Evolutionary conservation across 1,139 yeast genomes (phyloP).

Genomic region (Suhomyces bolitotheri): DNA sequence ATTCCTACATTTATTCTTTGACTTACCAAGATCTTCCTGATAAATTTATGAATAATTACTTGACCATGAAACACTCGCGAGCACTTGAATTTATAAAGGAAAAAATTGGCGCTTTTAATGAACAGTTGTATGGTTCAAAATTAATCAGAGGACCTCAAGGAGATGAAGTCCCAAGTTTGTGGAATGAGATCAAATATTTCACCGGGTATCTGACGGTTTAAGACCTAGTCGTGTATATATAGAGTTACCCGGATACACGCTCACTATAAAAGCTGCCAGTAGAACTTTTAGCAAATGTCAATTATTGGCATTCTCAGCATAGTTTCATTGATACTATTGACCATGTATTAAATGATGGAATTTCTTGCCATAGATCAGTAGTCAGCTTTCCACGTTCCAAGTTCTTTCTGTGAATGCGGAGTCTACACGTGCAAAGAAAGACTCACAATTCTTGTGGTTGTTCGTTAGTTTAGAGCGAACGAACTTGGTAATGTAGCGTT

Average conservation of each 20-base stretch:
- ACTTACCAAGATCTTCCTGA: slow-evolving; percentile 44
- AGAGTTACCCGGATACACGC: slow-evolving; percentile 11
- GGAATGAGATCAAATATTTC: slow-evolving; percentile 34
- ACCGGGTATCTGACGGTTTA: slow-evolving; percentile 13
- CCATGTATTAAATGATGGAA: slow-evolving; percentile 50
- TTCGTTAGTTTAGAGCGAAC: no score
- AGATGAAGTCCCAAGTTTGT: slow-evolving; percentile 35
- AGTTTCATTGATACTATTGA: slow-evolving; percentile 43
- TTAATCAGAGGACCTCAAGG: slow-evolving; percentile 28
- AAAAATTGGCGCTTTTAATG: slow-evolving; percentile 13
- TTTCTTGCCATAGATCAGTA: slow-evolving; percentile 39
- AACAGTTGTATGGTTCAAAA: slow-evolving; percentile 3
- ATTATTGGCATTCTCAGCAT: slow-evolving; percentile 46
- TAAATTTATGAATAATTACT: slow-evolving; percentile 37
- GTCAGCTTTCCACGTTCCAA: slow-evolving; percentile 18
- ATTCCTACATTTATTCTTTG: slow-evolving; percentile 42
- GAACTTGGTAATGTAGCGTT: no score
- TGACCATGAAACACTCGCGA: slow-evolving; percentile 29
- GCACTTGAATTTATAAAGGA: slow-evolving; percentile 17
- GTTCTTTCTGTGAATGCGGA: slow-evolving; percentile 15
- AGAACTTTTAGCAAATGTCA: background rate
- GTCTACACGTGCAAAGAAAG: slow-evolving; percentile 17
- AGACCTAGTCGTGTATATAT: slow-evolving; percentile 5
- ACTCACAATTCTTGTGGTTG: no score
- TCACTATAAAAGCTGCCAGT: slow-evolving; percentile 1